A percentile compares a stretch with the other conserved stretches of the same genome.
Evolutionary conservation across 2,329 filamentous ascomycete species (phyloP).

Genomic region (Fusarium clavum): DNA sequence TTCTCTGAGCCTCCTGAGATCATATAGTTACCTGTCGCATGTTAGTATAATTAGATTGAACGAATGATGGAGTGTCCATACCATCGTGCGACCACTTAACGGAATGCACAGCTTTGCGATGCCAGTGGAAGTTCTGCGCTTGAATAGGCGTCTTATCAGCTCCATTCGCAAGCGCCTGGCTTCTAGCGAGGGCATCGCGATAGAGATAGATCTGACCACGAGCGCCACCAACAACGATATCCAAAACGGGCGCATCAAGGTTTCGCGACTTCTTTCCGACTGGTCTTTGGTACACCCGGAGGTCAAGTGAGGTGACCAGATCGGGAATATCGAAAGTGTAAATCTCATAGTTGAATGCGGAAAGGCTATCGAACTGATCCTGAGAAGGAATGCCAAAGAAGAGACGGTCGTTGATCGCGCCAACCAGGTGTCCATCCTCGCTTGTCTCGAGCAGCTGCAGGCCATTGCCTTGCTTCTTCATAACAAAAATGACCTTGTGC

Average conservation of each 20-base stretch:
- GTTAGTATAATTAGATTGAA: constrained; percentile 46
- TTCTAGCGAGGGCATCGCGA: constrained; percentile 74
- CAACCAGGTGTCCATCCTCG: constrained; percentile 66
- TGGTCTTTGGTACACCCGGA: constrained; percentile 57
- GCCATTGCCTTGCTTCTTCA: constrained; percentile 52
- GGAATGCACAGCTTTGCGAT: constrained; percentile 82
- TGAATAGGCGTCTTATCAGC: constrained; percentile 62
- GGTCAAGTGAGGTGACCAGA: constrained; percentile 74
- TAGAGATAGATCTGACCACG: constrained; percentile 86
- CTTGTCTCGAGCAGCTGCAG: constrained; percentile 60
- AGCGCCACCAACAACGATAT: constrained; percentile 81
- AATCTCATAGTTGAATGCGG: constrained; percentile 62
- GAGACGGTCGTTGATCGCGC: constrained; percentile 53
- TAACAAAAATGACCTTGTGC: constrained; percentile 53
- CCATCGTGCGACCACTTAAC: constrained; percentile 95
- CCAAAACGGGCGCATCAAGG: constrained; percentile 61
- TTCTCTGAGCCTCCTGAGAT: constrained; percentile 94
- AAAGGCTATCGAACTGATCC: constrained; percentile 37
- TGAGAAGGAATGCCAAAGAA: constrained; percentile 51
- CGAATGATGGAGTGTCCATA: constrained; percentile 52
- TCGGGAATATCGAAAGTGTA: constrained; percentile 70
- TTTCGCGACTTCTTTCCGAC: constrained; percentile 43
- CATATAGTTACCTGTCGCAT: constrained; percentile 80
- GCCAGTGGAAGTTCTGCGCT: constrained; percentile 86
- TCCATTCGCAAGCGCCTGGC: constrained; percentile 59